Evolutionary conservation across 331 rosid species (phyloP), one percentile per base, ranked within the genome.

Genomic region (Malus hybrid): DNA sequence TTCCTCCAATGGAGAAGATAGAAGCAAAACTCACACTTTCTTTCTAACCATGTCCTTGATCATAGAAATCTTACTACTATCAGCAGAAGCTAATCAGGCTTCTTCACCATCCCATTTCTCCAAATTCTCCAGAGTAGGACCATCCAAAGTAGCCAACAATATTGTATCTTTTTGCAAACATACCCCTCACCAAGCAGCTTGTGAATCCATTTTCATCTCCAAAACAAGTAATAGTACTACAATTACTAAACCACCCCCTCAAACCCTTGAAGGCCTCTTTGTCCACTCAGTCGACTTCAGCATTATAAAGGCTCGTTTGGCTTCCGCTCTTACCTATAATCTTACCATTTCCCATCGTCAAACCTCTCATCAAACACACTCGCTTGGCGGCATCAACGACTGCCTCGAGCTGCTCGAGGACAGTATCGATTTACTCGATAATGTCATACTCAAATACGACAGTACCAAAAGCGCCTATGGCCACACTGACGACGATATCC

Each of bases 361-460:
- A 24, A 50, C 34, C 16, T 22, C 8, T 44, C 24, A 34, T 12
- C 60, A 20, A 6, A 13, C 20, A 42, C 69, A 59, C 65, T 13
- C 16, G 2, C n/a, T 13, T 65, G 56, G 63, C 1, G 80, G 64
- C 19, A 8, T 79, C 15, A 24, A 31, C 16, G 86, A 83, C 76
- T 83, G 86, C 75, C 73, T 79, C 13, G 83, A 79, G 69, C 74
- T 83, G 31, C 74, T 83, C 42, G 79, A 83, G 4, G 86, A 76
- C 55, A 80, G 72, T 8, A 28, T 76, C n/a, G 76, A 79, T 52
- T 80, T 66, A n/a, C 86, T 83, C 16, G 48, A 73, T 22, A 74
- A 76, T 33, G 69, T 79, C 42, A 73, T 28, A 14, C 32, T 2
- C 27, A 22, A 19, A 19, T n/a, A 39, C 6, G 42, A 31, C 3